These are phyloP conservation scores for Westerdykella ornata DNA, from an alignment of 2,329 filamentous ascomycete genomes.

Conservation along the genomic window DNA sequence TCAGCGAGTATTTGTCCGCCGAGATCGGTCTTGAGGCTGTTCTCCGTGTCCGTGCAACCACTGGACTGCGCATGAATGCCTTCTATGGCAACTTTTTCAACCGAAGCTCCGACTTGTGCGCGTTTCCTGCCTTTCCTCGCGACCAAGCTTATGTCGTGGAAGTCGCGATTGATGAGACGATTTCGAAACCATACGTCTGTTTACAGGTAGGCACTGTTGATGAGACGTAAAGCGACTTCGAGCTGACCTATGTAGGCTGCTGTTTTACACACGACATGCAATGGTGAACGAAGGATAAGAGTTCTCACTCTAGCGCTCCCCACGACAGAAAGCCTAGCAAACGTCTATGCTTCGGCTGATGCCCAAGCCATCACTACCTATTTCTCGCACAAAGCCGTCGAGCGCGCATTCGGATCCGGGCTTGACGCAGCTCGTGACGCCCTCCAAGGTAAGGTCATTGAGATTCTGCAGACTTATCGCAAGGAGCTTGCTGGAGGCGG, in stretches of 20 bases:
- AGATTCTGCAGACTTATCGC: slow-evolving; percentile 89
- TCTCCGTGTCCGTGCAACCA: slow-evolving; percentile 88
- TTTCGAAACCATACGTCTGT: slow-evolving; percentile 90
- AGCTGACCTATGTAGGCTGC: slow-evolving; percentile 64
- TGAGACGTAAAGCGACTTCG: not conserved
- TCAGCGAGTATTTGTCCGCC: slow-evolving; percentile 92
- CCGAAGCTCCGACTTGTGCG: slow-evolving; percentile 91
- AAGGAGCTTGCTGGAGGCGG: slow-evolving; percentile 95
- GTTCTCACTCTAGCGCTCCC: slow-evolving; percentile 90
- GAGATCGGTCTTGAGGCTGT: slow-evolving; percentile 96
- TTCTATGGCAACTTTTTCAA: slow-evolving; percentile 99
- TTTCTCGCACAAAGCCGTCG: slow-evolving; percentile 96
- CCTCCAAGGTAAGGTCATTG: slow-evolving; percentile 82
- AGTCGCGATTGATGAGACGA: slow-evolving; percentile 91
- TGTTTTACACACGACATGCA: slow-evolving; percentile 94
- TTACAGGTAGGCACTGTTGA: slow-evolving; percentile 9
- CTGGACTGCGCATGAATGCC: slow-evolving; percentile 88
- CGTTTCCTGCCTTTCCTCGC: slow-evolving; percentile 94
- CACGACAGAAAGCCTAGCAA: slow-evolving; percentile 82
- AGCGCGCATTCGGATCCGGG: slow-evolving; percentile 76
- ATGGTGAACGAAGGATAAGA: slow-evolving; percentile 89
- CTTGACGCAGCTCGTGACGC: slow-evolving; percentile 87
- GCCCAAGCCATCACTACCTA: slow-evolving; percentile 89
- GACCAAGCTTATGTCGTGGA: slow-evolving; percentile 98
- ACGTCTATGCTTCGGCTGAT: slow-evolving; percentile 90